Base-by-base conservation (phyloP, 2,329 filamentous ascomycete genomes). In the Claviceps paspali region DNA sequence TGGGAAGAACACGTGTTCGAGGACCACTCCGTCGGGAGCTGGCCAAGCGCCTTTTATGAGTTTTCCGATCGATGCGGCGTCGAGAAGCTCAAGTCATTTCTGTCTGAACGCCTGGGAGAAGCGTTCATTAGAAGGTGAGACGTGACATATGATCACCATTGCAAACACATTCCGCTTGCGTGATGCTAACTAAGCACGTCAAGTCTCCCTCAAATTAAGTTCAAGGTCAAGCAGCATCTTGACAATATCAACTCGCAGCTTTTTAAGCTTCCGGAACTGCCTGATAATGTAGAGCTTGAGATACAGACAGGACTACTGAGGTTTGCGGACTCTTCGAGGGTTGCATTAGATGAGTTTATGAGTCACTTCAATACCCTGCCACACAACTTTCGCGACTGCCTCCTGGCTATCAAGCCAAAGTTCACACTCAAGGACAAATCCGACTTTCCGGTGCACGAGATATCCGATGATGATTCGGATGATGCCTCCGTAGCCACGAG, bases 201-300 rank as follows among this genome's bases (percentile, higher is more conserved):
- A 23, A 65, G 64, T 27, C 28, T 80, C 55, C 47, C 76, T 47
- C 52, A 67, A 52, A 61, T 78, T 55, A 58, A 71, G 41, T 55
- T 59, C 1, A 76, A 76, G 33, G 60, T 73, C 0, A 57, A 67
- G 4, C 45, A 47, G 0, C 61, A 70, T 5, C 64, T 81, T 0
- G 43, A 55, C 0, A 51, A 62, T 0, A 72, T 86, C 2, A 61
- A 73, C 1, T 46, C 49, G 0, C 60, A 79, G 39, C 63, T 92
- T 0, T 44, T 52, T 0, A 58, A 56, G 0, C 65, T 87, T 0
- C 82, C 82, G 0, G 78, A 83, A 27, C 68, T 82, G 0, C 79
- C 80, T 0, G 56, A 62, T 0, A 82, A 85, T 30, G 70, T 85
- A 0, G 68, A 76, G n/a, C 62, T 76, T 0, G 72, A 76, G 8